Base-by-base conservation (phyloP, 192 early-diverging fungal genomes). In the Borealophlyctis nickersoniae region DNA sequence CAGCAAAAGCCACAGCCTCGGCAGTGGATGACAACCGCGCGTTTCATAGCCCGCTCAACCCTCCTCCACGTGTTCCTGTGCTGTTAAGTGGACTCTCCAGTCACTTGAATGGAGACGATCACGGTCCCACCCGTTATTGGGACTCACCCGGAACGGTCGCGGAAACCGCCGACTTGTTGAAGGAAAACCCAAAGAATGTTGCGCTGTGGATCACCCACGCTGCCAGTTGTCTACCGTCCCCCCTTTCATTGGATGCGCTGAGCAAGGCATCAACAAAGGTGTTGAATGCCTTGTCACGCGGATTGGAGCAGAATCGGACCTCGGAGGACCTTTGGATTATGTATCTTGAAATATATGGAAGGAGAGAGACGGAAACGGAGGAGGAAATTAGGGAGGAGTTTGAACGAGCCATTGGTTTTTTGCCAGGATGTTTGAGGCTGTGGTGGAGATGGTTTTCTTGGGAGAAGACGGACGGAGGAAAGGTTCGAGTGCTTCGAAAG, bases 381-480 rank as follows among this genome's bases (percentile, higher is more conserved):
- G 19, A 35, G 7, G 66, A 73, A 9, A 49, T 56, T 2, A 60
- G 72, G 13, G 56, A 63, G 32, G 50, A 16, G 24, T 73, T 73
- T 39, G 36, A 70, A 24, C 58, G 64, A 36, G 66, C 72, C 13
- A 11, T 70, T 16, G 36, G 39, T 19, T 63, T 69, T 57, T 5
- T 73, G 1, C 60, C 60, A 4, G 31, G 29, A 16, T 23, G 22
- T 22, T 33, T 23, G 16, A 28, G 9, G 3, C 14, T 73, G n/a
- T 58, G 53, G 58, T 70, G 66, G 72, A 22, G 56, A 23, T 73
- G 65, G 58, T 73, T 49, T 65, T 33, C 58, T 7, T 73, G 71
- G 65, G 71, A 73, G 60, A 29, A 39, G 3, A 52, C 27, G 9
- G 24, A 23, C 5, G 50, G 16, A 13, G 36, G 50, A 28, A 73